These are phyloP conservation scores for Vicia faba DNA, from an alignment of 306 rosid genomes.

Conservation along the genomic window DNA sequence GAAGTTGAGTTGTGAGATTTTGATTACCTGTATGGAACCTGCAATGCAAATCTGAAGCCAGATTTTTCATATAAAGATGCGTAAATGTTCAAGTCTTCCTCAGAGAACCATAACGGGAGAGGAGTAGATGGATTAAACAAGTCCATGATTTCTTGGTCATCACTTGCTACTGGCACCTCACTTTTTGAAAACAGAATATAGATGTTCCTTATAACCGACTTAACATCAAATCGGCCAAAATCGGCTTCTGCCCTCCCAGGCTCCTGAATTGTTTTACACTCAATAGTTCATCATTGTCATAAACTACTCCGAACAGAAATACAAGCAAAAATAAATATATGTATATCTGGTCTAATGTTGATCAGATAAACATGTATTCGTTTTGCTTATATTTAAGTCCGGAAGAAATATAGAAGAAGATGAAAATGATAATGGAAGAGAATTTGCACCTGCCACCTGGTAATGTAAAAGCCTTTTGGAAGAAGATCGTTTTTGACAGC, in stretches of 20 bases:
- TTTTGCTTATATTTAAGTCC: neutral
- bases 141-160: slow-evolving; percentile 66
- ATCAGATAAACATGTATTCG: neutral
- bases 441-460: slow-evolving; percentile 57
- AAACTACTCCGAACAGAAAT: neutral
- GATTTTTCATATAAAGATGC: slow-evolving; percentile 60
- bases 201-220: slow-evolving; percentile 55
- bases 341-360: neutral
- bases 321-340: neutral
- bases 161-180: slow-evolving; percentile 54
- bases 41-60: slow-evolving; percentile 58
- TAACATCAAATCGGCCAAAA: slow-evolving; percentile 59
- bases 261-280: slow-evolving; percentile 34
- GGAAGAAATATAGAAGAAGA: neutral
- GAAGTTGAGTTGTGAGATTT: neutral
- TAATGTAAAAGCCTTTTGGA: slow-evolving; percentile 56
- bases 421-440: neutral
- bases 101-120: slow-evolving; percentile 62
- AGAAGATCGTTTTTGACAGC: slow-evolving; percentile 46
- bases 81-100: slow-evolving; percentile 55
- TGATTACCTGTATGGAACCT: slow-evolving; percentile 59
- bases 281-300: neutral
- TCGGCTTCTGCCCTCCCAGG: slow-evolving; percentile 65
- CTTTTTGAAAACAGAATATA: slow-evolving; percentile 57
- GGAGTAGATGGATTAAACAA: slow-evolving; percentile 57